Percentiles rank a stretch among this genome's conserved stretches.
Conservation (phyloP, 2,329 filamentous ascomycete species). For the Fusarium praegraminearum region DNA sequence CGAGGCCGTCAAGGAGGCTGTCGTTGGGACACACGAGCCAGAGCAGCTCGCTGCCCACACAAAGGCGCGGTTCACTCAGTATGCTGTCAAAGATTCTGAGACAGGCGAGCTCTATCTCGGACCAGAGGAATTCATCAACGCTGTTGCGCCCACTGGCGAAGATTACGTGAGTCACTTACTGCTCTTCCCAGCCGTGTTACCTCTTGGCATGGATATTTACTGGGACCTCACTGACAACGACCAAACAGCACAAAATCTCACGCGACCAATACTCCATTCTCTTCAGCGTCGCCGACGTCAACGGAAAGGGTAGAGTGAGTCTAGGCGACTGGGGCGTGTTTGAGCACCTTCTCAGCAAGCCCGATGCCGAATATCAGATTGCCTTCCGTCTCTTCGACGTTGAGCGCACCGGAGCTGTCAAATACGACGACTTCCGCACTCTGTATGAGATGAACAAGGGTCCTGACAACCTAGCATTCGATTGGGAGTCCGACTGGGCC, state of each 20-base stretch:
- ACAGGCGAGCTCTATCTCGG: constrained; percentile 84
- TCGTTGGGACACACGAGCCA: constrained; percentile 72
- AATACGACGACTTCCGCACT: constrained; percentile 87
- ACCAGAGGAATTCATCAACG: constrained; percentile 88
- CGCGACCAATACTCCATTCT: constrained; percentile 95
- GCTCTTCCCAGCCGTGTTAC: background rate
- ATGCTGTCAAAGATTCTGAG: constrained; percentile 80
- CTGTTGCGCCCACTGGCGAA: constrained; percentile 85
- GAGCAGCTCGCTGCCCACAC: constrained; percentile 78
- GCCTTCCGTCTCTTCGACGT: constrained; percentile 96
- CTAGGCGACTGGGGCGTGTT: constrained; percentile 92
- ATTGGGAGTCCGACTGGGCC: constrained; percentile 98
- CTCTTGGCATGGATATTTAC: constrained; percentile 13
- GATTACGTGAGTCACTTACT: constrained; percentile 81
- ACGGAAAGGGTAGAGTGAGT: constrained; percentile 76
- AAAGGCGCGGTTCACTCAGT: constrained; percentile 78
- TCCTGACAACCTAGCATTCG: constrained; percentile 87
- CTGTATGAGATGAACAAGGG: constrained; percentile 91
- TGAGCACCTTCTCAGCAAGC: constrained; percentile 91
- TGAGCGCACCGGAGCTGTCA: constrained; percentile 84
- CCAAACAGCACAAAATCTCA: constrained; percentile 90
- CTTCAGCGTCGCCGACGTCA: constrained; percentile 89
- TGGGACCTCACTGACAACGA: constrained; percentile 30
- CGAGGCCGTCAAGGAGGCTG: constrained; percentile 81
- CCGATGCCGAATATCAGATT: constrained; percentile 98